Evolutionary conservation across 257 asterid genomes (phyloP).

Genomic region (Catharanthus roseus): DNA sequence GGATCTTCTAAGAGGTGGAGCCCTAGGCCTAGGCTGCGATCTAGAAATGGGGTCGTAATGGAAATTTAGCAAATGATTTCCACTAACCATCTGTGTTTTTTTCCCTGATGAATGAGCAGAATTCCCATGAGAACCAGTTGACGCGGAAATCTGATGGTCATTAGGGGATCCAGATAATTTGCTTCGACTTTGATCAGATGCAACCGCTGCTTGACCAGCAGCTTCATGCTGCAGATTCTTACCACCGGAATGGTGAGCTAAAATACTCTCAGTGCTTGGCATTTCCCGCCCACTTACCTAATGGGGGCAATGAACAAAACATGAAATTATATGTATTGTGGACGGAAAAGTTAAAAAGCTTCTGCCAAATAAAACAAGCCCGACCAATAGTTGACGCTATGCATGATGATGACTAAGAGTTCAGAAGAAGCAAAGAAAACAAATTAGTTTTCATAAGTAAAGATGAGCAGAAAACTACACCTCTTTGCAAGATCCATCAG

Average conservation of each 20-base stretch:
- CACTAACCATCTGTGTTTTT: constrained; percentile 59
- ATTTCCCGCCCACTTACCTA: constrained; percentile 48
- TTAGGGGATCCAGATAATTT: constrained; percentile 31
- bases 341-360: not conserved
- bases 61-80: constrained; percentile 85
- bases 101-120: constrained; percentile 41
- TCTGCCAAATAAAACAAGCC: not conserved
- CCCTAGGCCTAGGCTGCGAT: constrained; percentile 45
- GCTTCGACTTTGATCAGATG: constrained; percentile 23
- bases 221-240: constrained; percentile 28
- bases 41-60: constrained; percentile 80
- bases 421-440: not conserved
- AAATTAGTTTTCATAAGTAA: not conserved
- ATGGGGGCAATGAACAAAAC: not conserved
- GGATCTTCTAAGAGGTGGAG: constrained; percentile 61
- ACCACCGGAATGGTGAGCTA: constrained; percentile 24
- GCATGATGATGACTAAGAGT: not conserved
- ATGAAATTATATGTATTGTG: not conserved
- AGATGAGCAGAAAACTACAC: constrained; percentile 22
- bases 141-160: constrained; percentile 23
- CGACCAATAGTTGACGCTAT: not conserved
- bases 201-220: constrained; percentile 1
- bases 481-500: constrained; percentile 55
- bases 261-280: constrained; percentile 22
- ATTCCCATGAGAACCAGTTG: constrained; percentile 37